Conservation (phyloP, 306 rosid species). For the Castanospermum australe region DNA sequence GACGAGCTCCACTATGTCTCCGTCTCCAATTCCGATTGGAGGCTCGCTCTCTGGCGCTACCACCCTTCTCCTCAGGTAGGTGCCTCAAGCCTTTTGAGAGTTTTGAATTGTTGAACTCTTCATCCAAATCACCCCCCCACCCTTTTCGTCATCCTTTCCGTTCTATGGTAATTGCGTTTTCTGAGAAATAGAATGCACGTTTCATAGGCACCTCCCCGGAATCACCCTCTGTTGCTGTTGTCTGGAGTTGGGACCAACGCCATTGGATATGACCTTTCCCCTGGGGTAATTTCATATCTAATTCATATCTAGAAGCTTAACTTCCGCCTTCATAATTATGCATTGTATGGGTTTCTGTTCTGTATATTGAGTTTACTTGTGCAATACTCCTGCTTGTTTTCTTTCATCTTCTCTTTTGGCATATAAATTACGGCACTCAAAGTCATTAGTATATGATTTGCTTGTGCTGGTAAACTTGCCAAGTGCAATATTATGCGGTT, state of each 20-base stretch:
- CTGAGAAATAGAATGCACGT: neutral
- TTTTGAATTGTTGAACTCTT: neutral
- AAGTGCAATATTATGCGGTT: neutral
- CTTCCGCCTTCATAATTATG: neutral
- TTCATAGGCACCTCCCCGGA: constrained; percentile 80
- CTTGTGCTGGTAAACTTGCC: constrained; percentile 15
- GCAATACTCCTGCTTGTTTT: neutral
- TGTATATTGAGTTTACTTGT: neutral
- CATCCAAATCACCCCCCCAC: constrained; percentile 2
- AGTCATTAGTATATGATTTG: neutral
- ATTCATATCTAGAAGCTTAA: neutral
- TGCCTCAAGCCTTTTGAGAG: neutral
- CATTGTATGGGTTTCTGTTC: neutral
- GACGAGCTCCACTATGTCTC: constrained; percentile 96
- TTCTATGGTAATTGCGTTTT: neutral
- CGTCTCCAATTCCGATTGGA: constrained; percentile 79
- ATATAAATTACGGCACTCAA: neutral
- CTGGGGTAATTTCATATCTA: constrained; percentile 55
- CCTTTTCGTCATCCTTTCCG: neutral
- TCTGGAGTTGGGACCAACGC: constrained; percentile 99
- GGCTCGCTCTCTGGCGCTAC: constrained; percentile 96
- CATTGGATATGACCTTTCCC: constrained; percentile 93
- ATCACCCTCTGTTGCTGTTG: constrained; percentile 80
- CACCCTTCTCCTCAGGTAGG: constrained; percentile 69
- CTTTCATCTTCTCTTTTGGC: neutral